These are phyloP conservation scores for Penium margaritaceum DNA, from an alignment of 139 green algal genomes.

Conservation along the genomic window DNA sequence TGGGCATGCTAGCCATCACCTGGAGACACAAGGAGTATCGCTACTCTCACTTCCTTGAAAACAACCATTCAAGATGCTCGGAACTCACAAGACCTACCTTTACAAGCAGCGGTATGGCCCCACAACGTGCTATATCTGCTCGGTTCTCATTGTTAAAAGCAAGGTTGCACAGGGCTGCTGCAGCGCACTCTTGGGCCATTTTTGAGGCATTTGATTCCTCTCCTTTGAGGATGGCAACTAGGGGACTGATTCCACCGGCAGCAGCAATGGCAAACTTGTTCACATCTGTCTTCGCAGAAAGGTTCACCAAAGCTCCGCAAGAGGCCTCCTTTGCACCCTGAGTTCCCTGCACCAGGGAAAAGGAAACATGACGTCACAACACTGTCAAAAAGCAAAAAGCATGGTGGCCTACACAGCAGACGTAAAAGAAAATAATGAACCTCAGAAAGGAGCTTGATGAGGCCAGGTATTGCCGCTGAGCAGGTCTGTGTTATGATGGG, in stretches of 20 bases:
- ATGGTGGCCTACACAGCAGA: too few relatives aligned
- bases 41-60: background rate
- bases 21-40: background rate
- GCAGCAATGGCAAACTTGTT: slow-evolving; percentile 36
- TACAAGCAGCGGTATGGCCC: slow-evolving; percentile 25
- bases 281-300: slow-evolving; percentile 29
- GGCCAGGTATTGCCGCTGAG: slow-evolving; percentile 5
- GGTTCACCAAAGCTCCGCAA: slow-evolving; percentile 18
- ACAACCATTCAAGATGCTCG: background rate
- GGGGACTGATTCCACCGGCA: background rate
- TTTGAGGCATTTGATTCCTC: slow-evolving; percentile 7
- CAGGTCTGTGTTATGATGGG: slow-evolving; percentile 16
- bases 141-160: slow-evolving; percentile 23
- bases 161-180: slow-evolving; percentile 29
- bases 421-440: too few relatives aligned
- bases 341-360: slow-evolving; percentile 15
- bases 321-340: slow-evolving; percentile 17
- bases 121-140: slow-evolving; percentile 12
- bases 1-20: background rate
- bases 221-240: slow-evolving; percentile 20
- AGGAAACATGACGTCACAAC: too few relatives aligned
- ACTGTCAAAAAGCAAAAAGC: too few relatives aligned
- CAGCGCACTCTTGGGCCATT: background rate
- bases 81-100: too few relatives aligned
- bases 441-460: slow-evolving; percentile 2